Base-by-base conservation (phyloP, 495 filamentous ascomycete species). In the Podospora sp. region DNA sequence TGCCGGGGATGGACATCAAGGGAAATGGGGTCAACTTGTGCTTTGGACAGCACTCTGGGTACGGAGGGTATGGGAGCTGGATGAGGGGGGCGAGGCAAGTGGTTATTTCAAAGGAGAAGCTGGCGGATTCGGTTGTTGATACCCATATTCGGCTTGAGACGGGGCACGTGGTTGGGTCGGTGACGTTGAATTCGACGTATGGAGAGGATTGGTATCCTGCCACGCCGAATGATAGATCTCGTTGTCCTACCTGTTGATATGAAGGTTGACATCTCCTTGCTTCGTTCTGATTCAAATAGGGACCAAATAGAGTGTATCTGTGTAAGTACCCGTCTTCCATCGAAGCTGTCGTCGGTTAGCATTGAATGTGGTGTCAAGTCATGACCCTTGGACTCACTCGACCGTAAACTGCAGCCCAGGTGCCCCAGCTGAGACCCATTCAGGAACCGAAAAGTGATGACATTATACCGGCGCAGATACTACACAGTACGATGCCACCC, bases 151-250 rank as follows among this genome's bases (percentile, higher is more conserved):
- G 87, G 25, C 78, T 93, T 55, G 90, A 92, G 72, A 81, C 82
- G 36, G 87, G 85, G 0, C 76, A 75, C n/a, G 70, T 85, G 1
- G 81, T 87, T 5, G 86, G 84, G 3, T 73, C 73, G 12, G 84
- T 92, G n/a, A 81, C 77, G 49, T 75, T 93, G 66, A 93, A 93
- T 69, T 65, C 73, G n/a, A 92, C 89, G 1, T 92, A 90, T 75
- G 88, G 89, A 0, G 55, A 77, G 55, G 89, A 93, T 73, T 24
- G 27, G 22, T 91, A 91, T 73, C 78, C 83, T 1, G 67, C 65
- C 0, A 81, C 79, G 56, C 73, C 77, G 11, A 68, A 82, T 57
- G 70, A 76, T 21, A 78, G 65, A 72, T 79, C 81, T 11, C 50
- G 21, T 16, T 68, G 68, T 26, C 66, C 67, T 12, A 60, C 63